These are phyloP conservation scores for Trichoderma pleuroti DNA, from an alignment of 2,329 filamentous ascomycete species.

Conservation along the genomic window DNA sequence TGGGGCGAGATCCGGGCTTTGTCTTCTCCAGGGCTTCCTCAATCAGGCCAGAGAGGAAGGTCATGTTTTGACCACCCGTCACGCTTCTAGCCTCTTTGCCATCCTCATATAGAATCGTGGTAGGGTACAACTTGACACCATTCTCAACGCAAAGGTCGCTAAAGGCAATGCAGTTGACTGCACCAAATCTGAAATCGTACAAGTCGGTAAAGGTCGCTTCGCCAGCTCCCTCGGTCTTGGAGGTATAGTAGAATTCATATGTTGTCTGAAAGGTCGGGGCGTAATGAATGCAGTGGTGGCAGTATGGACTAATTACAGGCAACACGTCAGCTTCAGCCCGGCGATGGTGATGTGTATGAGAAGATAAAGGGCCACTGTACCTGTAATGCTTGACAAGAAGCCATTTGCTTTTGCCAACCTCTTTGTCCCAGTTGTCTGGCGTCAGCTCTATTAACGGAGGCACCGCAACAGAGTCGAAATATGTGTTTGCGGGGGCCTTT, in stretches of 20 bases:
- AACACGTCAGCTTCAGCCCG: conserved; percentile 23
- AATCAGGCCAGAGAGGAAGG: conserved; percentile 63
- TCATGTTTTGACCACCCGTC: conserved; percentile 65
- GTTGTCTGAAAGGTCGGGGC: conserved; percentile 86
- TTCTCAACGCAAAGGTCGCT: conserved; percentile 72
- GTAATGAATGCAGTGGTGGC: conserved; percentile 71
- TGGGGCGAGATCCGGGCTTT: conserved; percentile 75
- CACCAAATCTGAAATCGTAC: conserved; percentile 87
- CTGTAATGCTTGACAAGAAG: conserved; percentile 64
- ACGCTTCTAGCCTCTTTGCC: conserved; percentile 64
- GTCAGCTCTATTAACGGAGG: conserved; percentile 62
- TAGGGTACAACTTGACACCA: conserved; percentile 68
- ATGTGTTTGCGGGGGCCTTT: conserved; percentile 45
- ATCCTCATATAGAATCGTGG: conserved; percentile 75
- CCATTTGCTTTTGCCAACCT: conserved; percentile 52
- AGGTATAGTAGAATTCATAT: conserved; percentile 94
- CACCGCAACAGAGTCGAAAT: conserved; percentile 64
- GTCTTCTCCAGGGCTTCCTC: conserved; percentile 74
- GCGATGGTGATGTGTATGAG: no score
- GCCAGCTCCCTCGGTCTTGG: conserved; percentile 60
- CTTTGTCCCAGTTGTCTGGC: conserved; percentile 53
- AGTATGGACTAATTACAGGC: conserved; percentile 49
- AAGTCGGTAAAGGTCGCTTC: conserved; percentile 67
- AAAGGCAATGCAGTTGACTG: conserved; percentile 80
- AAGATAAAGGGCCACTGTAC: conserved; percentile 37